Percentiles rank a stretch among this genome's conserved stretches.
These are phyloP conservation scores for Simplicillium sp. DNA, from an alignment of 2,329 filamentous ascomycete species.

Conservation along the genomic window DNA sequence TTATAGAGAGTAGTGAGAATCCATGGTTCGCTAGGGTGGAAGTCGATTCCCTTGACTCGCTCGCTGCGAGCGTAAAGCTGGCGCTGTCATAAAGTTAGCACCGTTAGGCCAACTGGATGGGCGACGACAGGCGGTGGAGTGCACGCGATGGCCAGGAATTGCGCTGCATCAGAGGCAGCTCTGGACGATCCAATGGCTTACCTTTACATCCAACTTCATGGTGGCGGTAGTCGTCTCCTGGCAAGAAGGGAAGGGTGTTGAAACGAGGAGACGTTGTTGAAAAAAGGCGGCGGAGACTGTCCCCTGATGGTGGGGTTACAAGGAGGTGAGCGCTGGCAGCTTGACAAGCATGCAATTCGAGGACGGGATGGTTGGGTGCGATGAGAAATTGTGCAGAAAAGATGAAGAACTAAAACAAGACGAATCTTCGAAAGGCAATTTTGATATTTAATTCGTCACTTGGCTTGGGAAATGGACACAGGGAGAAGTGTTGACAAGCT, in stretches of 20 bases:
- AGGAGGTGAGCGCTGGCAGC: background rate
- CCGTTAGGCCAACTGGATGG: too few relatives aligned
- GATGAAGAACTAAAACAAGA: background rate
- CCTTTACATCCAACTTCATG: constrained; percentile 34
- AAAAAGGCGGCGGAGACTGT: constrained; percentile 7
- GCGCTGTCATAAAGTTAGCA: constrained; percentile 16
- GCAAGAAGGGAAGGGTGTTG: constrained; percentile 3
- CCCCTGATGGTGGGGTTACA: constrained; percentile 9
- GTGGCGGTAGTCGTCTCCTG: constrained; percentile 15
- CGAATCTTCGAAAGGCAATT: too few relatives aligned
- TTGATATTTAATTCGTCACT: too few relatives aligned
- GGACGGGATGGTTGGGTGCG: background rate
- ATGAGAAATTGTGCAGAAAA: background rate
- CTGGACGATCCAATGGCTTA: constrained; percentile 12
- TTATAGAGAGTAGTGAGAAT: constrained; percentile 93
- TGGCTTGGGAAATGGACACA: too few relatives aligned
- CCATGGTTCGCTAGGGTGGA: constrained; percentile 95
- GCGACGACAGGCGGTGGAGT: too few relatives aligned
- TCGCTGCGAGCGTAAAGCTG: constrained; percentile 67
- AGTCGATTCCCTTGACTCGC: constrained; percentile 95
- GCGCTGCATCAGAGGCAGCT: background rate
- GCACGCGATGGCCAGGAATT: constrained; percentile 3
- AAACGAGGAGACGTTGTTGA: constrained; percentile 2
- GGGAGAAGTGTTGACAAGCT: too few relatives aligned
- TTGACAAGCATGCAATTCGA: constrained; percentile 1